Conservation (phyloP, 1,284 basidiomycete genomes). For the Amylostereum chailletii region DNA sequence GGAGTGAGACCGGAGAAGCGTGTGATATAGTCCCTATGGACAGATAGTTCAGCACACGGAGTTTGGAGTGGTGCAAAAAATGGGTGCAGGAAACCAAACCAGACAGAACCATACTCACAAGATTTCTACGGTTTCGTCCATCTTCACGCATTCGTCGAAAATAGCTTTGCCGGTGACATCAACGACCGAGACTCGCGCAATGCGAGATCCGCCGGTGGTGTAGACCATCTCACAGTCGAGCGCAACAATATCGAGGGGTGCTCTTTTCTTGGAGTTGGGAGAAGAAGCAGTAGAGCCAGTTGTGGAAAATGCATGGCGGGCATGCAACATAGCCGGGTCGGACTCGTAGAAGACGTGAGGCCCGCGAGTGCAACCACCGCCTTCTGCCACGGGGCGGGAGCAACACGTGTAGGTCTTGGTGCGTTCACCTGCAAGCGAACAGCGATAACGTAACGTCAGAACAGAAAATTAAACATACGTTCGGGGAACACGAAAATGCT, state of each 20-base stretch:
- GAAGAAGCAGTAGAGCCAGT: slow-evolving; percentile 16
- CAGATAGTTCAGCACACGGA: slow-evolving; percentile 8
- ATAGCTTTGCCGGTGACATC: slow-evolving; percentile 65
- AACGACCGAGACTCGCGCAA: slow-evolving; percentile 83
- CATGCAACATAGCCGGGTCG: slow-evolving; percentile 60
- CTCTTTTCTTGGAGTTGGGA: slow-evolving; percentile 18
- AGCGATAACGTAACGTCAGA: not conserved
- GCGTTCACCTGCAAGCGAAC: slow-evolving; percentile 46
- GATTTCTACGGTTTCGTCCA: slow-evolving; percentile 69
- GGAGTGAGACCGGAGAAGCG: slow-evolving; percentile 81
- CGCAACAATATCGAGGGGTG: slow-evolving; percentile 65
- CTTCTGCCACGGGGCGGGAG: slow-evolving; percentile 43
- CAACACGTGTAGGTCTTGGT: slow-evolving; percentile 62
- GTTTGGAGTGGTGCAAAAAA: slow-evolving; percentile 2
- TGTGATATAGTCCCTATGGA: slow-evolving; percentile 75
- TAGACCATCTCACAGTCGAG: slow-evolving; percentile 93
- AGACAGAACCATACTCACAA: slow-evolving; percentile 43
- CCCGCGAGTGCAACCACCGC: slow-evolving; percentile 57
- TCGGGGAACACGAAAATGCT: slow-evolving; percentile 4
- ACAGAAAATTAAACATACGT: too few species aligned
- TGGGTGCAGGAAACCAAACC: not conserved
- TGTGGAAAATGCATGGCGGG: slow-evolving; percentile 66
- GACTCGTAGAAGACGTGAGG: slow-evolving; percentile 76
- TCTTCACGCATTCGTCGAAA: slow-evolving; percentile 77
- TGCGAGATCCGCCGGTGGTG: slow-evolving; percentile 79